Conservation (phyloP, 108 stramenopile species). For the Skeletonema tropicum region DNA sequence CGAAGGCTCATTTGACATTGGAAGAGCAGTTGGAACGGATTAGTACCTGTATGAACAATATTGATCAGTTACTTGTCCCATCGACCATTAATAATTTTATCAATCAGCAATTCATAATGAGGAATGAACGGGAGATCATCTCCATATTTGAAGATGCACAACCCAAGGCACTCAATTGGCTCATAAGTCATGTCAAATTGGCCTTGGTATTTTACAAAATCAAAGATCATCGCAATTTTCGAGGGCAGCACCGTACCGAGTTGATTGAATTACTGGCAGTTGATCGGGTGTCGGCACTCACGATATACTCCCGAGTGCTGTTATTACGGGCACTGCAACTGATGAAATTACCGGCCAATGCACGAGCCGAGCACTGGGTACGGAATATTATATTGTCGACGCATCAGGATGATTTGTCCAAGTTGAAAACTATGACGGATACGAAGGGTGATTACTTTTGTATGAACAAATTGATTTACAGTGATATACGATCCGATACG, state of each 20-base stretch:
- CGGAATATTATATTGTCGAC: slow-evolving; percentile 92
- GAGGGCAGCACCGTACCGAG: slow-evolving; percentile 86
- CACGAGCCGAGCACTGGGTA: slow-evolving; percentile 90
- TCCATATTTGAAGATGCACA: slow-evolving; percentile 91
- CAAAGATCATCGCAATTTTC: slow-evolving; percentile 90
- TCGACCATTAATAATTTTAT: slow-evolving; percentile 93
- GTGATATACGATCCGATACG: slow-evolving; percentile 88
- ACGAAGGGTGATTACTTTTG: slow-evolving; percentile 88
- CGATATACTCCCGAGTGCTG: slow-evolving; percentile 76
- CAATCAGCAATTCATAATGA: slow-evolving; percentile 77
- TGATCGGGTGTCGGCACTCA: slow-evolving; percentile 80
- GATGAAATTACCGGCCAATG: slow-evolving; percentile 85
- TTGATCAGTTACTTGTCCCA: slow-evolving; percentile 89
- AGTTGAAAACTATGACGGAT: slow-evolving; percentile 95
- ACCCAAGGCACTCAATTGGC: slow-evolving; percentile 91
- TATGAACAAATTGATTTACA: slow-evolving; percentile 96
- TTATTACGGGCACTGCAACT: slow-evolving; percentile 81
- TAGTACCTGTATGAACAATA: slow-evolving; percentile 75
- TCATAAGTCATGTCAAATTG: slow-evolving; percentile 88
- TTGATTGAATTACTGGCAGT: slow-evolving; percentile 87
- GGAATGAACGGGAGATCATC: slow-evolving; percentile 93
- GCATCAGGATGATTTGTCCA: slow-evolving; percentile 91
- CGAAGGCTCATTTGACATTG: slow-evolving; percentile 47
- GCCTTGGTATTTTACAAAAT: slow-evolving; percentile 97
- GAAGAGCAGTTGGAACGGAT: slow-evolving; percentile 74